Evolutionary conservation across 768 basidiomycete species (phyloP), one percentile per base, ranked within the genome.

Genomic region (Tylopilus balloui): DNA sequence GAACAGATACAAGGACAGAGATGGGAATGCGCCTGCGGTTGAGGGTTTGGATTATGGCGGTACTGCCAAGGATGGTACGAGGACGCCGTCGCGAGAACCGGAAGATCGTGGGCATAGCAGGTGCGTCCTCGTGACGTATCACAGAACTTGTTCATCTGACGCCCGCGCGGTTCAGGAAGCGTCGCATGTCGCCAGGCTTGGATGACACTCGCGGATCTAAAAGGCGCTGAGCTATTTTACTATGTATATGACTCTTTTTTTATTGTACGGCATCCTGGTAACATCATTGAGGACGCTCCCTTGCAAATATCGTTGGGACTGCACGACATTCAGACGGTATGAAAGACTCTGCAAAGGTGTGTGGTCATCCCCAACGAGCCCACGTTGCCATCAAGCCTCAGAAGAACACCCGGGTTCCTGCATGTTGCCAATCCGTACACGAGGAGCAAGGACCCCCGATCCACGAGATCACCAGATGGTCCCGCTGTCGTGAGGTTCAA

Each of bases 31-130:
- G 1, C 85, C 88, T 51, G 88, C 88, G 23, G 87, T 89, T 12
- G 89, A 92, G 61, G 89, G 90, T n/a, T 67, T 92, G 59, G 90
- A 92, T 63, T 92, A 92, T 57, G 89, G 88, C 3, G 88, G 83
- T 37, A 77, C 60, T 23, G 72, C 67, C 47, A 75, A 76, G 55
- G 73, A 77, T 35, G 68, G 64, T 45, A 62, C 68, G 46, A 58
- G 83, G 55, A 85, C 81, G 42, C 77, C 83, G 0, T 82, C 80
- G 45, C 77, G 78, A 17, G 84, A 88, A 55, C 78, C 82, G 28
- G 84, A 87, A 57, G 84, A 86, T 44, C 75, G 84, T 55, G 73
- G 75, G 52, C 76, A 78, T 47, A 75, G 78, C 58, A 75, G 79
- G 83, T 78, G 58, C 62, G 77, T 56, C 11, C 4, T 11, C 31